These are phyloP conservation scores for Hymenoscyphus occultus DNA, from an alignment of 2,329 filamentous ascomycete species.

Conservation along the genomic window DNA sequence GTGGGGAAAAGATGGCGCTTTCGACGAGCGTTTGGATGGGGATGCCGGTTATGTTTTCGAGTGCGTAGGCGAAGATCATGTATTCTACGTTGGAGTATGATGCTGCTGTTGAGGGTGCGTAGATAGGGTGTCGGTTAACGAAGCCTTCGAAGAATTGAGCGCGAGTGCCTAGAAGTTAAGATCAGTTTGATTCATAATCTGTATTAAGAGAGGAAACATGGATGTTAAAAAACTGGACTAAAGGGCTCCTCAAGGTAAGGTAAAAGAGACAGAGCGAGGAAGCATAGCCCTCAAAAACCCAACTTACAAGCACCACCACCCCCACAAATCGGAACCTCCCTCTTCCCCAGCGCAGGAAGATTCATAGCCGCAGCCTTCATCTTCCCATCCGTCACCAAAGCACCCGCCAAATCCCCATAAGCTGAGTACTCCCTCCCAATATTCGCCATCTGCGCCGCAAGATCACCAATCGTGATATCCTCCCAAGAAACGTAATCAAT, in stretches of 20 bases:
- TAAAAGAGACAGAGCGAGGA: too few species aligned
- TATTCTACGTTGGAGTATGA: conserved; percentile 40
- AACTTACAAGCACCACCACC: background rate
- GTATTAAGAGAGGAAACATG: too few species aligned
- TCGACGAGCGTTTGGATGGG: conserved; percentile 32
- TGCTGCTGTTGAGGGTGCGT: conserved; percentile 35
- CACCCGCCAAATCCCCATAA: background rate
- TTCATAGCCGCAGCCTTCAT: background rate
- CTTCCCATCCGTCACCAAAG: background rate
- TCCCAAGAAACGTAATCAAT: conserved; percentile 16
- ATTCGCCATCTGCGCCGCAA: conserved; percentile 10
- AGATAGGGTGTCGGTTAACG: conserved; percentile 34
- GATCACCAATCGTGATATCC: conserved; percentile 15
- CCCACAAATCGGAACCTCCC: background rate
- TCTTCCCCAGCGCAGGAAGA: background rate
- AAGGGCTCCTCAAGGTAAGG: too few species aligned
- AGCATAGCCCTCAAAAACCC: background rate
- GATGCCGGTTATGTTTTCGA: conserved; percentile 39
- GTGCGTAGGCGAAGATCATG: conserved; percentile 38
- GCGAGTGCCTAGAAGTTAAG: background rate
- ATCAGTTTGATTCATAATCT: background rate
- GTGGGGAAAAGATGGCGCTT: conserved; percentile 33
- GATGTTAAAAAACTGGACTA: too few species aligned
- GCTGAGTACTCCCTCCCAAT: background rate
- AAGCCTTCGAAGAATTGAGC: conserved; percentile 20